Evolutionary conservation across 768 basidiomycete genomes (phyloP), one percentile per base, ranked within the genome.

Genomic region (Hydnomerulius pinastri): DNA sequence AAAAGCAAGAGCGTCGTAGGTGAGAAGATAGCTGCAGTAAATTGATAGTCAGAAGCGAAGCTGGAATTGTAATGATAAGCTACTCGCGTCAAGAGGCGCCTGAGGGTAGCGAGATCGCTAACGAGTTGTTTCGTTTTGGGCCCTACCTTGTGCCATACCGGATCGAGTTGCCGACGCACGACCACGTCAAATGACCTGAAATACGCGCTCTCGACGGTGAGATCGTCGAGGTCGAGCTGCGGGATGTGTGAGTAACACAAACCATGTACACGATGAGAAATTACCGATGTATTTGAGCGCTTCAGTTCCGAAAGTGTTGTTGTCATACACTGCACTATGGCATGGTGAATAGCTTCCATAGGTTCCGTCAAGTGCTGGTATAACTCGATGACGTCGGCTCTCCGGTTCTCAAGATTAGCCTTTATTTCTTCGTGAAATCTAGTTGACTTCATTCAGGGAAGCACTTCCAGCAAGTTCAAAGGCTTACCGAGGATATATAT

Each of bases 101-200:
- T 79, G 1, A 99, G 77, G 2, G 86, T 87, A 0, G 88, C 85
- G 15, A 99, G 80, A 65, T 98, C 96, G 43, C 77, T 81, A 8
- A 98, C 92, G 10, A 98, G 81, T 53, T 94, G 91, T 59, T 91
- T 93, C 4, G 95, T 98, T 53, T 82, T 87, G 1, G 91, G 85
- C 0, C 93, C 93, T 23, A 96, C 95, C 70, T 93, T 92, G 68
- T 98, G 94, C 96, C 97, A 98, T 6, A 97, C 87, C 0, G 93
- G 79, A 66, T 97, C 92, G 7, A 98, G 80, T 61, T 95, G 92
- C 27, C 83, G 81, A 3, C 95, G 83, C 2, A 98, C 93, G 43
- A 96, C 78, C 17, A 80, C 72, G 62, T 98, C 95, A 61, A 98
- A 99, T 1, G 90, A 92, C 28, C 85, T 83, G 68, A 98, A 98